Conservation (phyloP, 2,329 filamentous ascomycete genomes). For the Fulvia fulva region DNA sequence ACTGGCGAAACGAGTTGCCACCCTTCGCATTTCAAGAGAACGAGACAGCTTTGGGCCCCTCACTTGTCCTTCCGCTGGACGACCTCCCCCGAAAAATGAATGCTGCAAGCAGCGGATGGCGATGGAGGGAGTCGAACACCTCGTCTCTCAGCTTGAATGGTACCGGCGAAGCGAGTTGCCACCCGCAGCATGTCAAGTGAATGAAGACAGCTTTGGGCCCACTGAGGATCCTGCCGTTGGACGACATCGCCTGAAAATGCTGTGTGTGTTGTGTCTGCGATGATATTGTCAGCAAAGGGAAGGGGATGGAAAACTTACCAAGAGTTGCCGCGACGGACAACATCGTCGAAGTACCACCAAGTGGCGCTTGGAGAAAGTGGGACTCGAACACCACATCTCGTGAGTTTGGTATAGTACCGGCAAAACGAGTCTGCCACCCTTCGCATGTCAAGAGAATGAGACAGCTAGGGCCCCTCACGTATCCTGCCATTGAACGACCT, state of each 20-base stretch:
- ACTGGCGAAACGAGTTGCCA: neutral
- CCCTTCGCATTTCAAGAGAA: neutral
- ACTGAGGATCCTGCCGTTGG: neutral
- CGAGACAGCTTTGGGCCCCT: neutral
- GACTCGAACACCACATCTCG: no score
- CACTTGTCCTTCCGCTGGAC: neutral
- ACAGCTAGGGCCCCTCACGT: no score
- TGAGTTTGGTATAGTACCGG: no score
- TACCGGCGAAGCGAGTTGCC: neutral
- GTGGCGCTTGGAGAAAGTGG: no score
- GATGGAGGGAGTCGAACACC: neutral
- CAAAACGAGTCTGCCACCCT: no score
- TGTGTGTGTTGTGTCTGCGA: no score
- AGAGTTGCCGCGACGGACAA: no score
- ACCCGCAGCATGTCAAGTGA: neutral
- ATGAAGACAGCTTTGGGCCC: neutral
- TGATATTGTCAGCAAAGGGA: no score
- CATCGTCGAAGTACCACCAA: no score
- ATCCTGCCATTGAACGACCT: no score
- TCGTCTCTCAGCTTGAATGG: neutral
- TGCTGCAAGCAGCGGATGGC: neutral
- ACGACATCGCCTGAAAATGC: neutral
- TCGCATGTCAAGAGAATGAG: no score
- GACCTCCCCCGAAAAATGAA: neutral
- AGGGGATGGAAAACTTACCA: no score